Conservation (phyloP, 2,329 filamentous ascomycete genomes). For the Orbilia javanica region DNA sequence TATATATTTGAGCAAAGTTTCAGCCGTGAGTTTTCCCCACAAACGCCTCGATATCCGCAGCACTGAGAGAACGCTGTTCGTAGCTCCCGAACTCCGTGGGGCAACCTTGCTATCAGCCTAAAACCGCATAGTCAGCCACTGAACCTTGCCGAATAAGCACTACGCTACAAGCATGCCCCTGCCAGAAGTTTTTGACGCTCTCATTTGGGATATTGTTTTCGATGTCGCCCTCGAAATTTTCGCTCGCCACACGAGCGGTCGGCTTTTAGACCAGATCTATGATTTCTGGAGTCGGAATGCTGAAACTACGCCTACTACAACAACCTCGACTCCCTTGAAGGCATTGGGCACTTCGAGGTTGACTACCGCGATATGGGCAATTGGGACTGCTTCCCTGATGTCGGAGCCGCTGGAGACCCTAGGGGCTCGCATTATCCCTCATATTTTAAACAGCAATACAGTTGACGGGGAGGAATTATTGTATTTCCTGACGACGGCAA, state of each 20-base stretch:
- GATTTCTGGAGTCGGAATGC: neutral
- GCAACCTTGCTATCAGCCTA: neutral
- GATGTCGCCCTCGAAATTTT: constrained; percentile 4
- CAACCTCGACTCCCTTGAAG: neutral
- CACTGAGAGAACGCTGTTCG: neutral
- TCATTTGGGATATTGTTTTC: constrained; percentile 7
- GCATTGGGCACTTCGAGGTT: neutral
- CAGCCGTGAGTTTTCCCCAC: neutral
- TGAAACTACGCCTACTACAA: neutral
- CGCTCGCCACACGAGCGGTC: neutral
- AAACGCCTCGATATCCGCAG: neutral
- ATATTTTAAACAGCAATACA: neutral
- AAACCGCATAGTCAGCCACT: neutral
- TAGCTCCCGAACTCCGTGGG: neutral
- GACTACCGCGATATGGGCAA: neutral
- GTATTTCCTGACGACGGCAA: neutral
- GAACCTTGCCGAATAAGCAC: constrained; percentile 9
- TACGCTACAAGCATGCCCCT: constrained; percentile 1
- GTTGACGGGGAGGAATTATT: neutral
- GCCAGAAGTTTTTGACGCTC: neutral
- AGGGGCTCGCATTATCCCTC: neutral
- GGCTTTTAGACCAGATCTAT: neutral
- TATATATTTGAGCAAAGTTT: neutral
- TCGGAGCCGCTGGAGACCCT: neutral
- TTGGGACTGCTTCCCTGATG: neutral